These are phyloP conservation scores for Solanum chiquidenum DNA, from an alignment of 257 asterid species.

Conservation along the genomic window DNA sequence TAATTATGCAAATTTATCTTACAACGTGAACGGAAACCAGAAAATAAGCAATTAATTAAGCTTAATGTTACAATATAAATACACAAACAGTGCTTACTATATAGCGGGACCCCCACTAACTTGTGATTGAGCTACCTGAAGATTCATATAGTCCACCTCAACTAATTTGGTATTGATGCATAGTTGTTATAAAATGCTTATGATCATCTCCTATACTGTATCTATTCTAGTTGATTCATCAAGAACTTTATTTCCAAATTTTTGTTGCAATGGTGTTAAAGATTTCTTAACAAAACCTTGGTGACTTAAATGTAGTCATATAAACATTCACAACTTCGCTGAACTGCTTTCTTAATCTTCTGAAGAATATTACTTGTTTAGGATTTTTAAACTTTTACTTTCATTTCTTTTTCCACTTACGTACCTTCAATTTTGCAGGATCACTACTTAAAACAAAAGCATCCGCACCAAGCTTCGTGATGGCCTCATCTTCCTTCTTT, in stretches of 20 bases:
- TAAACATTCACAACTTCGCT: not conserved
- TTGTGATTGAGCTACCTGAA: not conserved
- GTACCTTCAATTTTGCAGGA: constrained; percentile 40
- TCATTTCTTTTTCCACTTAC: constrained; percentile 4
- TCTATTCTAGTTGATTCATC: not conserved
- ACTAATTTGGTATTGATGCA: not conserved
- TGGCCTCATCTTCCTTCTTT: constrained; percentile 38
- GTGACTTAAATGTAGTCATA: not conserved
- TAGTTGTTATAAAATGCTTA: not conserved
- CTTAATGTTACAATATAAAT: not conserved
- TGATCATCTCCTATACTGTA: not conserved
- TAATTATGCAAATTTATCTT: not conserved
- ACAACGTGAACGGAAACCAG: not conserved
- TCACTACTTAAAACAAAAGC: constrained; percentile 37
- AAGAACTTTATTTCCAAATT: not conserved
- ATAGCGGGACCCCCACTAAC: not conserved
- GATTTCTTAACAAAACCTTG: not conserved
- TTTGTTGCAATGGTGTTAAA: not conserved
- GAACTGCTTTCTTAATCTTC: not conserved
- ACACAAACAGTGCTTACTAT: not conserved
- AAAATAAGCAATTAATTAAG: not conserved
- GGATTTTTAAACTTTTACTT: not conserved
- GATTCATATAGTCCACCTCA: not conserved
- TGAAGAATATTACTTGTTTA: not conserved
- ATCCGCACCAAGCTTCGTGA: constrained; percentile 48